These are phyloP conservation scores for Alternaria tenuissima DNA, from an alignment of 2,329 filamentous ascomycete species.

Conservation along the genomic window DNA sequence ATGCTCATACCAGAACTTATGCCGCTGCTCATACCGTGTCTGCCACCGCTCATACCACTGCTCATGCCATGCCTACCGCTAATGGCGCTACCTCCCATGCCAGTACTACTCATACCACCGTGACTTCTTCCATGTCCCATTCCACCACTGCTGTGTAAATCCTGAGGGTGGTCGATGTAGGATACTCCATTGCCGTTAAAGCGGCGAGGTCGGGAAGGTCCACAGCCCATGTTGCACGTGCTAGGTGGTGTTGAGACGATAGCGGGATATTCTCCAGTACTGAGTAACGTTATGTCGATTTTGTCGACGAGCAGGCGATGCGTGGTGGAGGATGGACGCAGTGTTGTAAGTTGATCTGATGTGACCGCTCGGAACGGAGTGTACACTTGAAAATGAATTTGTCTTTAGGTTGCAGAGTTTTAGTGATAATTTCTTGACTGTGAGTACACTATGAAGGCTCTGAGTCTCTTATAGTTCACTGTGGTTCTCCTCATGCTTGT, in stretches of 20 bases:
- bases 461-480: neutral
- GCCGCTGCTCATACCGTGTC: neutral
- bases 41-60: neutral
- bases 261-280: neutral
- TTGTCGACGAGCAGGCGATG: too few species aligned
- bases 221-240: neutral
- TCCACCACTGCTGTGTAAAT: neutral
- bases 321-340: too few species aligned
- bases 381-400: too few species aligned
- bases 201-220: slow-evolving; percentile 24
- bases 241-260: neutral
- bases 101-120: neutral
- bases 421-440: too few species aligned
- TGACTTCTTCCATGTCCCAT: neutral
- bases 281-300: too few species aligned
- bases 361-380: too few species aligned
- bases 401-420: too few species aligned
- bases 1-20: neutral
- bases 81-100: neutral
- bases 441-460: too few species aligned
- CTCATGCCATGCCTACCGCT: neutral
- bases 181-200: slow-evolving; percentile 5
- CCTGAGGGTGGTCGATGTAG: neutral
- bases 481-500: neutral
- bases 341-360: too few species aligned